Evolutionary conservation across 2,329 filamentous ascomycete species (phyloP), one percentile per base, ranked within the genome.

Genomic region (Neurospora sp.): DNA sequence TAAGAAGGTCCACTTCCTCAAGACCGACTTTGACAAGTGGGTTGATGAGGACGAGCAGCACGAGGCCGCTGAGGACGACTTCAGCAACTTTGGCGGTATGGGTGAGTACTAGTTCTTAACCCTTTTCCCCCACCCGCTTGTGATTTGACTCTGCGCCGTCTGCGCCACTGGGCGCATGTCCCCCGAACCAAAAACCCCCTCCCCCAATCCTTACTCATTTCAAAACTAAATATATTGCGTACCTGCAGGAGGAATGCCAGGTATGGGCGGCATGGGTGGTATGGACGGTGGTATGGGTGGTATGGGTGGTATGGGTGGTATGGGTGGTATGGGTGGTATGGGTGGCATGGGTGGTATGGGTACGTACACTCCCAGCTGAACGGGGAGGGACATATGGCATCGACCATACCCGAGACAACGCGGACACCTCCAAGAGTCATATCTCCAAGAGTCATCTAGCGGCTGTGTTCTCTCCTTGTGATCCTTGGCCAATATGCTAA

Each of bases 21-120:
- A 97, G 90, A 98, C 96, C 74, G 91, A 99, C 84, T 99, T 99
- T 77, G 94, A 97, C 85, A 97, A 97, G 91, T 97, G 94, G 94
- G 92, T 97, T 78, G 94, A 97, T 76, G 93, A 97, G 88, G 94
- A 99, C 79, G 96, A 99, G 88, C 96, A 99, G 85, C 91, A 98
- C 79, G 93, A 93, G 82, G 90, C 88, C 72, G 85, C 88, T 67
- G 93, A 96, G 74, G 93, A 97, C 70, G 94, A 97, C 81, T 82
- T 90, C 76, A 87, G 86, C 74, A 85, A 89, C 79, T 89, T 88
- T 76, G 88, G 86, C 71, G 88, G 73, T 68, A 91, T 89, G 87
- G 86, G 86, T 84, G 80, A 78, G 85, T 86, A 68, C 75, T 67
- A 39, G 67, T 43, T 40, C 39, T 13, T 17, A 68, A 28, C 28